phyloP scores from a whole-genome alignment of 805 yeast species.

The Debaryomyces prosopidis region DNA sequence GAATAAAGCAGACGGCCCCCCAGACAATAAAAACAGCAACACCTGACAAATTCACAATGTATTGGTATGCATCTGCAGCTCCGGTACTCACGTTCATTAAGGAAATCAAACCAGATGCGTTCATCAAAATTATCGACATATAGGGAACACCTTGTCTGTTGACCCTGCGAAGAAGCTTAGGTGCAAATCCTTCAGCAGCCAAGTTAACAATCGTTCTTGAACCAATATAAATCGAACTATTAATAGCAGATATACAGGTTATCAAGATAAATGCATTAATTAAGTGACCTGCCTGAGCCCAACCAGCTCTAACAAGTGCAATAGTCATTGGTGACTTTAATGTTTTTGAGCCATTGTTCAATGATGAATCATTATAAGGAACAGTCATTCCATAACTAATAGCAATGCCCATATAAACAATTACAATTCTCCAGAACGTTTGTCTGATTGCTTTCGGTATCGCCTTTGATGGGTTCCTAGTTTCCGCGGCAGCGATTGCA shows the following conservation, averaged over 20 bases:
- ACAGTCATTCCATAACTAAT: slow-evolving; percentile 60
- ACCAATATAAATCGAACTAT: slow-evolving; percentile 68
- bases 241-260: slow-evolving; percentile 68
- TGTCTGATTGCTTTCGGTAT: slow-evolving; percentile 60
- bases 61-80: slow-evolving; percentile 58
- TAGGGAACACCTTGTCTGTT: slow-evolving; percentile 65
- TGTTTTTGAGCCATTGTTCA: slow-evolving; percentile 35
- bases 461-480: slow-evolving; percentile 57
- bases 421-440: slow-evolving; percentile 53
- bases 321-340: slow-evolving; percentile 35
- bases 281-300: slow-evolving; percentile 49
- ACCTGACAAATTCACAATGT: slow-evolving; percentile 54
- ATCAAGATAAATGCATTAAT: slow-evolving; percentile 62
- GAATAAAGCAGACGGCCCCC: slow-evolving; percentile 59
- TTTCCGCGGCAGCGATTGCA: slow-evolving; percentile 56
- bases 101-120: slow-evolving; percentile 55
- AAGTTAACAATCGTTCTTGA: slow-evolving; percentile 66
- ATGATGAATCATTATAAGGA: slow-evolving; percentile 52
- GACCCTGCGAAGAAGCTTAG: slow-evolving; percentile 51
- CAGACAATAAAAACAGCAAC: slow-evolving; percentile 65
- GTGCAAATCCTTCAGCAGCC: slow-evolving; percentile 63
- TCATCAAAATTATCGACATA: slow-evolving; percentile 55
- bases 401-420: slow-evolving; percentile 54
- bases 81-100: slow-evolving; percentile 58
- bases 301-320: slow-evolving; percentile 41